phyloP scores from a whole-genome alignment of 192 early-diverging fungal genomes.

The Umbelopsis isabellina region DNA sequence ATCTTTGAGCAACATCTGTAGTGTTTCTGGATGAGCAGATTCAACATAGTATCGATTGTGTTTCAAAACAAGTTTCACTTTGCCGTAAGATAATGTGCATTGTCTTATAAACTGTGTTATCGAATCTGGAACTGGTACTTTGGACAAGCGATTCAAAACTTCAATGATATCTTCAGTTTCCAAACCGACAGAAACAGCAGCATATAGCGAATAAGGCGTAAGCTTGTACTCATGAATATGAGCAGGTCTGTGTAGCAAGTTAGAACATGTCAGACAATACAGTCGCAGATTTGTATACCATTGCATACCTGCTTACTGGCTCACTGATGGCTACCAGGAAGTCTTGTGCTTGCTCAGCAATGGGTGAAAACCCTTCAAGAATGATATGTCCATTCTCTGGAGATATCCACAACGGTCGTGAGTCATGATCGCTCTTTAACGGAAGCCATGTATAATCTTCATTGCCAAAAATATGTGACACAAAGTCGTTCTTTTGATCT shows the following conservation, averaged over 20 bases:
- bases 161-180: constrained; percentile 90
- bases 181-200: constrained; percentile 97
- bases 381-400: constrained; percentile 82
- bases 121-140: constrained; percentile 77
- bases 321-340: constrained; percentile 96
- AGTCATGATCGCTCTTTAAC: constrained; percentile 87
- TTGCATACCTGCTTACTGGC: constrained; percentile 79
- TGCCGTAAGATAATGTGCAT: constrained; percentile 90
- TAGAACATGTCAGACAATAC: neutral
- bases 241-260: constrained; percentile 48
- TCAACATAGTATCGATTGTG: constrained; percentile 95
- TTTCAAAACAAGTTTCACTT: constrained; percentile 96
- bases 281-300: neutral
- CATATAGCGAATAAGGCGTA: constrained; percentile 94
- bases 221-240: constrained; percentile 94
- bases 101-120: constrained; percentile 77
- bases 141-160: constrained; percentile 88
- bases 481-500: constrained; percentile 43
- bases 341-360: constrained; percentile 94
- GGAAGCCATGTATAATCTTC: constrained; percentile 76
- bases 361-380: constrained; percentile 96
- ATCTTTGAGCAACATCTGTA: constrained; percentile 81
- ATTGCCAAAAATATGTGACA: constrained; percentile 67
- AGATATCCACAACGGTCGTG: constrained; percentile 91
- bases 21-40: constrained; percentile 78